Conservation (phyloP, 2,329 filamentous ascomycete species). For the Fusarium marasasianum region DNA sequence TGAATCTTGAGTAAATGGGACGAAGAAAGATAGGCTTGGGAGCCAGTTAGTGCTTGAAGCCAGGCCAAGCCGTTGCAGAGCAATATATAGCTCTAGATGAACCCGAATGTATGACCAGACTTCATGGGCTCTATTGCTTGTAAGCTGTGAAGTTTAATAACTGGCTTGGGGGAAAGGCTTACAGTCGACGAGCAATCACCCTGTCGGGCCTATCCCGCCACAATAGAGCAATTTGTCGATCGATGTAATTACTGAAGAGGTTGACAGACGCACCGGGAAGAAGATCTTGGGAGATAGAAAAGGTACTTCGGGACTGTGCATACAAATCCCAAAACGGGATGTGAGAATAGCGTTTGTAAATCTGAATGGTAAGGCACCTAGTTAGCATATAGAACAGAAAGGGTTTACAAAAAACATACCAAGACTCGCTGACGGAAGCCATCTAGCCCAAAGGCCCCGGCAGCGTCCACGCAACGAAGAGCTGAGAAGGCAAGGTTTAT, state of each 20-base stretch:
- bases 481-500: slow-evolving; percentile 49
- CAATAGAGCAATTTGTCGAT: slow-evolving; percentile 38
- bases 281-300: slow-evolving; percentile 46
- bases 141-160: slow-evolving; percentile 13
- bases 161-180: slow-evolving; percentile 5
- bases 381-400: slow-evolving; percentile 14
- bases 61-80: slow-evolving; percentile 62
- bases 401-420: slow-evolving; percentile 46
- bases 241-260: slow-evolving; percentile 44
- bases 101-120: slow-evolving; percentile 55
- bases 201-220: slow-evolving; percentile 40
- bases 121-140: slow-evolving; percentile 41
- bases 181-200: slow-evolving; percentile 42
- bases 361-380: slow-evolving; percentile 45
- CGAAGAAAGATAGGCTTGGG: slow-evolving; percentile 60
- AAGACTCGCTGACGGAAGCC: slow-evolving; percentile 65
- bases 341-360: slow-evolving; percentile 61
- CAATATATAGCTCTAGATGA: slow-evolving; percentile 63
- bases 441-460: slow-evolving; percentile 62
- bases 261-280: slow-evolving; percentile 47
- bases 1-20: slow-evolving; percentile 63
- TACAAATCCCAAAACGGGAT: slow-evolving; percentile 59
- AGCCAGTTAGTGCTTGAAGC: slow-evolving; percentile 53
- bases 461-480: slow-evolving; percentile 49
- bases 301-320: slow-evolving; percentile 39